Base-by-base conservation (phyloP, 208 protist genomes). In the Leptomonas seymouri region DNA sequence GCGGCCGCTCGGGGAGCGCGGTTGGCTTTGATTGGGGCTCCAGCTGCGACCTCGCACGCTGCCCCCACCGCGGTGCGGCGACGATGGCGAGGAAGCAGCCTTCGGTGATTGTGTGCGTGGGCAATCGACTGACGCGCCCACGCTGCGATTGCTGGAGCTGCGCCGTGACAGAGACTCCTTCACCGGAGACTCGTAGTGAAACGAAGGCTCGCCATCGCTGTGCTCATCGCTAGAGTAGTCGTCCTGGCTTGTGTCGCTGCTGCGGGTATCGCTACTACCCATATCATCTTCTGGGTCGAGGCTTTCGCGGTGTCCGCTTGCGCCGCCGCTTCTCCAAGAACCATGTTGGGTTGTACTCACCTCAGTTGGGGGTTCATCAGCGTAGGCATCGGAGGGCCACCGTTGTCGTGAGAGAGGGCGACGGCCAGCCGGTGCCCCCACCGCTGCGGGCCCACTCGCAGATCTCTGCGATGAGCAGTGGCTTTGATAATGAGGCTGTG, bases 201-300 rank as follows among this genome's bases (percentile, higher is more conserved):
- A 51, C n/a, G 45, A 65, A n/a, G 55, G 21, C 3, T n/a, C 44
- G 53, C 54, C 49, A 41, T 74, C 53, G 42, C 60, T 74, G 50
- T n/a, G 31, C 42, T 53, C 59, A 41, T 74, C 53, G 42, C 60
- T 74, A 36, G 8, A 41, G 39, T 68, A 39, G 21, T 25, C 23
- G 51, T 55, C 45, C 2, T 44, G 60, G 30, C 60, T 66, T 1
- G 46, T 57, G 34, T 57, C 49, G 7, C 23, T 42, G 12, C 61
- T 67, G 70, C 61, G 44, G 45, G 39, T 64, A 14, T 16, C 11
- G 63, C 36, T 64, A 44, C 71, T 76, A 25, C 63, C 71, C 71
- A 76, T 76, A 41, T 76, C 71, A 23, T 70, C 71, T 48, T 76
- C 71, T 31, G 71, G 71, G 57, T 76, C 71, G 31, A 76, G 55